Evolutionary conservation across 2,329 filamentous ascomycete genomes (phyloP), one percentile per base, ranked within the genome.

Genomic region (Thermothelomyces thermophilus): DNA sequence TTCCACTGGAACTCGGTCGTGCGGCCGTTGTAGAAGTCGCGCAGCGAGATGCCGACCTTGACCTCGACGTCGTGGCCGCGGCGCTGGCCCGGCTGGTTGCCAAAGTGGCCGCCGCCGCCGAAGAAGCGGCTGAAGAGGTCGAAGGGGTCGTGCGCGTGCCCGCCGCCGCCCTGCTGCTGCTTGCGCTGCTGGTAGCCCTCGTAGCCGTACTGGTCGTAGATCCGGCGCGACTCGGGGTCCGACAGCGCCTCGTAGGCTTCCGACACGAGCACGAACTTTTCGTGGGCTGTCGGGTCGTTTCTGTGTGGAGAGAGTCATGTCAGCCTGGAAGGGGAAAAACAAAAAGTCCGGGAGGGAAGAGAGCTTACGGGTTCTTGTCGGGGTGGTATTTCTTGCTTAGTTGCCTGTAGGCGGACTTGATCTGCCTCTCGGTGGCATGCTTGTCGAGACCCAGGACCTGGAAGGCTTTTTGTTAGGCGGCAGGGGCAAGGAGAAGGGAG

Each of bases 41-140:
- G 80, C 46, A 98, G 77, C 1, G 90, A 80, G 30, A 97, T 74
- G 39, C 79, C 76, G 24, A 98, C 79, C 53, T 85, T 82, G 49
- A 95, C 81, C 71, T 97, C 90, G 76, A 95, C 87, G 64, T 95
- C 88, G 46, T 86, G 90, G 0, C 93, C 93, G 28, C 83, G 79
- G 26, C 90, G 83, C 66, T 93, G 84, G 31, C 84, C 84, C 5
- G 76, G 73, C 42, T 83, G 81, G 60, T 85, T 63, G 72, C 86
- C 85, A 56, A 87, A 94, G 68, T 93, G 88, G 9, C 90, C 90
- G 39, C 80, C 85, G 19, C 91, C 91, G 56, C 93, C 93, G 65
- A 98, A 98, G 79, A 98, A 97, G 59, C 89, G 86, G 48, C 84
- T 90, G 76, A 98, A 98, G 36, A 98, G 75, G 68, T 98, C 93